These are phyloP conservation scores for Xylona heveae DNA, from an alignment of 495 filamentous ascomycete species.

Conservation along the genomic window DNA sequence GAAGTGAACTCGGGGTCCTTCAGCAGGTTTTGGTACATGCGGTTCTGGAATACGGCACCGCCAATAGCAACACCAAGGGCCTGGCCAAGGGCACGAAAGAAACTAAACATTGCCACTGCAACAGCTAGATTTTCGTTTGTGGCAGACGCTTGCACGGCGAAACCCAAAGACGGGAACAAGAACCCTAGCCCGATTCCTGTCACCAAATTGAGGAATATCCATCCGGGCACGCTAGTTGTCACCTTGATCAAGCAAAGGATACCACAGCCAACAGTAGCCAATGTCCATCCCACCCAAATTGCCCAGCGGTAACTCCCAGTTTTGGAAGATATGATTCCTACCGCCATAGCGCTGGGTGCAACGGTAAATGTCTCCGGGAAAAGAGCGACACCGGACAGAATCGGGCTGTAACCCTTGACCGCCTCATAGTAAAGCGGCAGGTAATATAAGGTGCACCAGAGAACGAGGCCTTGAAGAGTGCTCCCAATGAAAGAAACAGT, in stretches of 20 bases:
- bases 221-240: slow-evolving; percentile 19
- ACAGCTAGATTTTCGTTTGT: slow-evolving; percentile 21
- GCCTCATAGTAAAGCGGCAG: slow-evolving; percentile 28
- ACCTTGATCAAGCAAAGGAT: slow-evolving; percentile 23
- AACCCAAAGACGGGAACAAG: slow-evolving; percentile 24
- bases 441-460: slow-evolving; percentile 15
- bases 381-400: slow-evolving; percentile 18
- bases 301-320: slow-evolving; percentile 28
- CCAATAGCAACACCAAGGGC: slow-evolving; percentile 33
- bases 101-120: slow-evolving; percentile 31
- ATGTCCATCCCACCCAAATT: slow-evolving; percentile 29
- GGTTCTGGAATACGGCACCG: slow-evolving; percentile 24
- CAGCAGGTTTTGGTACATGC: slow-evolving; percentile 23
- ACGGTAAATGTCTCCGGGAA: slow-evolving; percentile 28
- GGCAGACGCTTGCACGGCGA: slow-evolving; percentile 26
- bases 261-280: slow-evolving; percentile 25
- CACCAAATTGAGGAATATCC: slow-evolving; percentile 26
- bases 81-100: slow-evolving; percentile 33
- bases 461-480: too few relatives aligned
- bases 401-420: slow-evolving; percentile 25
- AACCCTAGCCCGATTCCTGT: slow-evolving; percentile 26
- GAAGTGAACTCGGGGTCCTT: slow-evolving; percentile 12
- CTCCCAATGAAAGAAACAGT: too few relatives aligned
- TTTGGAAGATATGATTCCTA: slow-evolving; percentile 20
- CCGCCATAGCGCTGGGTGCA: slow-evolving; percentile 15